A percentile compares a stretch with the other conserved stretches of the same genome.
Conservation (phyloP, 805 yeast genomes). For the Kazachstania psychrophila region DNA sequence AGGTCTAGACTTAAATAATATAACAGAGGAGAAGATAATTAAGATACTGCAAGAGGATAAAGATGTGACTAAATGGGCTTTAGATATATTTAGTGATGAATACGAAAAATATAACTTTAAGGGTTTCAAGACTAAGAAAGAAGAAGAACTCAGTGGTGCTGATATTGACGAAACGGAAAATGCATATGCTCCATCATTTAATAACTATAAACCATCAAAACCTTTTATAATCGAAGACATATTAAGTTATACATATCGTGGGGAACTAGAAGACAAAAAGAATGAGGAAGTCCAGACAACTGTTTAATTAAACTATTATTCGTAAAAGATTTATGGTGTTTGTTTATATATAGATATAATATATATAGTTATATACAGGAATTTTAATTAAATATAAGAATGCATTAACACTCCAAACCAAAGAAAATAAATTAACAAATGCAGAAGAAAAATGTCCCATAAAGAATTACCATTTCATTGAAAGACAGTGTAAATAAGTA, state of each 20-base stretch:
- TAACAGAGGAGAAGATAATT: constrained; percentile 19
- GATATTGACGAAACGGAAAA: constrained; percentile 42
- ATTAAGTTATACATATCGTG: constrained; percentile 39
- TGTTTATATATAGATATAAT: not conserved
- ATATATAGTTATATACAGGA: not conserved
- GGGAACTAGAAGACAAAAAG: constrained; percentile 17
- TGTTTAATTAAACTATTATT: no score
- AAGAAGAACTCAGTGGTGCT: not conserved
- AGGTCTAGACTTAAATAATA: constrained; percentile 22
- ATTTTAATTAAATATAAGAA: no score
- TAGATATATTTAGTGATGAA: constrained; percentile 41
- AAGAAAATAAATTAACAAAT: no score
- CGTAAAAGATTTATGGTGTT: not conserved
- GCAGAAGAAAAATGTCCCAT: no score
- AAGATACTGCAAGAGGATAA: constrained; percentile 39
- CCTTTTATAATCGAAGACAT: constrained; percentile 34
- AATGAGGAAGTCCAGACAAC: not conserved
- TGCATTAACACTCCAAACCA: no score
- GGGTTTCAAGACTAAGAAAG: constrained; percentile 29
- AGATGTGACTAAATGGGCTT: constrained; percentile 63
- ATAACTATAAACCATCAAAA: constrained; percentile 19
- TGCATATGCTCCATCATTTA: constrained; percentile 52
- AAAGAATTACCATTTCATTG: no score
- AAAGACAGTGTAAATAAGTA: no score
- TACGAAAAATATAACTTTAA: constrained; percentile 51